Base-by-base conservation (phyloP, 805 yeast genomes). In the Saccharomycopsis sp. region DNA sequence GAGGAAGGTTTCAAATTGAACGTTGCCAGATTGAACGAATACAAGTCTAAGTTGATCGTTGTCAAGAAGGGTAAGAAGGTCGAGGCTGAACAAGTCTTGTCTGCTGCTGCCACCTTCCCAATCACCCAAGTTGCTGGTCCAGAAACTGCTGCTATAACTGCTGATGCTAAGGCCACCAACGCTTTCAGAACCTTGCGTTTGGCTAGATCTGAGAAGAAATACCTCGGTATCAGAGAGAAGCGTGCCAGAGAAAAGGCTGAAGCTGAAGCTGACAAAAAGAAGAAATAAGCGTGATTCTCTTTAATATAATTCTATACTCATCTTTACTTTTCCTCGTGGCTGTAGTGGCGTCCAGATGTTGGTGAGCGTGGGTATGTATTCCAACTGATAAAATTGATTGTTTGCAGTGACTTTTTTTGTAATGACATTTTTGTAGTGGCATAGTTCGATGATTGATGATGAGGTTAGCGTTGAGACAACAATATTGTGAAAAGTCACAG, bases 181-280 rank as follows among this genome's bases (percentile, higher is more conserved):
- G 98, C 99, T 74, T 92, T 72, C 96, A 83, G 86, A 78, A 91
- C 97, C 72, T 88, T 94, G 76, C 89, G 98, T 81, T 78, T 81
- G 72, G 98, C 98, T 67, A 89, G 94, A 84, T 85, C 96, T 69
- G 89, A 88, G 71, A 90, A 92, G 85, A 90, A 83, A 79, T 87
- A 82, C 87, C 82, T 78, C 77, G 99, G 99, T 84, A 81, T 83
- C 81, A 91, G 96, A 81, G 98, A 85, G 76, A 94, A 92, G 95
- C 88, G 97, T 82, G 96, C 96, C 73, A 84, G 77, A 75, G 97
- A 91, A 69, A 84, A 83, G 83, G 97, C 97, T 77, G 98, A 90
- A 82, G 98, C 97, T 77, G 99, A 91, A 83, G 96, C 88, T 81
- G 97, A 91, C 74, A 91, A 91, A 92, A 91, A 91, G 91, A 90